phyloP scores from a whole-genome alignment of 345 rosid species.

The Psidium guajava region DNA sequence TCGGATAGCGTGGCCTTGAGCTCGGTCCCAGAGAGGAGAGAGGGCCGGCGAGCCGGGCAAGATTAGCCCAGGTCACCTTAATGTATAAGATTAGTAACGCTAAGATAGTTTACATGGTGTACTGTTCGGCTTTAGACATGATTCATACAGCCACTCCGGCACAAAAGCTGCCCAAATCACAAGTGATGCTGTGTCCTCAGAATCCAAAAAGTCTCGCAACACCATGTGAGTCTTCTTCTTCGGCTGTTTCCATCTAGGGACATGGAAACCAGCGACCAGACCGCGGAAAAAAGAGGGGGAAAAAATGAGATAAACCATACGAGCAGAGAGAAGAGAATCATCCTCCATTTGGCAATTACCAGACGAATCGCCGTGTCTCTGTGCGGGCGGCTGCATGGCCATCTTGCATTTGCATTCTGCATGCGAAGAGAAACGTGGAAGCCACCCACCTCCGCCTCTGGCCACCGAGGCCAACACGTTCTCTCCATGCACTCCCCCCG shows the following conservation, averaged over 20 bases:
- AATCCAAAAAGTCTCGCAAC: too few relatives aligned
- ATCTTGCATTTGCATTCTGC: neutral
- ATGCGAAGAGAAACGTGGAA: neutral
- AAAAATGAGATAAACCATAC: neutral
- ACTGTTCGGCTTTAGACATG: neutral
- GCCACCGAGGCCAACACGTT: slow-evolving; percentile 6
- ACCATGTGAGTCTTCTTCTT: neutral
- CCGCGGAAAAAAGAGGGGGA: neutral
- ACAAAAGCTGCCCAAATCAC: neutral
- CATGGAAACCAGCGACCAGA: neutral
- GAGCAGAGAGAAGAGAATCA: neutral
- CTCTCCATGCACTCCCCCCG: slow-evolving; percentile 5
- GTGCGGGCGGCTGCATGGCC: neutral
- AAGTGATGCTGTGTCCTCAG: too few relatives aligned
- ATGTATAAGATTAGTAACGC: neutral
- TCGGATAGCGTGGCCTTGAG: neutral
- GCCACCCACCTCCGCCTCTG: neutral
- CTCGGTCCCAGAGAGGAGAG: neutral
- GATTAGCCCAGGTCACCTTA: neutral
- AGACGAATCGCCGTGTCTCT: neutral
- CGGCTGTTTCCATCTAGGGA: neutral
- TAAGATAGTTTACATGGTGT: neutral
- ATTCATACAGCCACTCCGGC: neutral
- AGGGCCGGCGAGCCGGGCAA: neutral
- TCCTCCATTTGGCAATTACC: neutral